phyloP scores from a whole-genome alignment of 768 basidiomycete genomes.

The Lyophyllum decastes region DNA sequence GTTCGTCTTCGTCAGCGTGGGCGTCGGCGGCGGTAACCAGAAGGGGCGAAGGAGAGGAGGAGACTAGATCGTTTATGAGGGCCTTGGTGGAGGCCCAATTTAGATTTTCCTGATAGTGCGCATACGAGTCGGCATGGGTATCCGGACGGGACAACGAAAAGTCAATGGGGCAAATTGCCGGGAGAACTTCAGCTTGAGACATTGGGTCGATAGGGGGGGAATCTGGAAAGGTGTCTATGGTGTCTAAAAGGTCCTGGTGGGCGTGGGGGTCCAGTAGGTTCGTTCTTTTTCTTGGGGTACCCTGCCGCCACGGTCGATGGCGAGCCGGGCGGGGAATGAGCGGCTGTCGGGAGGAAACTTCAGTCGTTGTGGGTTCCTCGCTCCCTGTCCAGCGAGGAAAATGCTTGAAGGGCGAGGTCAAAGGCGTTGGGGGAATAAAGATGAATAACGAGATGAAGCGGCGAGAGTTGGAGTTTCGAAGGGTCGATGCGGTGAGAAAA shows the following conservation, averaged over 20 bases:
- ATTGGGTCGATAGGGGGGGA: slow-evolving; percentile 38
- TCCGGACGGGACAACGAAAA: slow-evolving; percentile 24
- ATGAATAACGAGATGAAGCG: slow-evolving; percentile 10
- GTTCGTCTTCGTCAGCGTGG: slow-evolving; percentile 20
- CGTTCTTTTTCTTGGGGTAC: slow-evolving; percentile 8
- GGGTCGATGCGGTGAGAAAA: slow-evolving; percentile 12
- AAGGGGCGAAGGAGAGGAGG: slow-evolving; percentile 60
- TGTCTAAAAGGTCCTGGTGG: slow-evolving; percentile 23
- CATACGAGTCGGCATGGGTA: slow-evolving; percentile 19
- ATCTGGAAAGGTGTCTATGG: slow-evolving; percentile 25
- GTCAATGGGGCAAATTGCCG: slow-evolving; percentile 34
- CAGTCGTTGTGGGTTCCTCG: slow-evolving; percentile 69
- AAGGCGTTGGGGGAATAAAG: slow-evolving; percentile 19
- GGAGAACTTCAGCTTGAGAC: slow-evolving; percentile 59
- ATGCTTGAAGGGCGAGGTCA: slow-evolving; percentile 44
- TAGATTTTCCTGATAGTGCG: slow-evolving; percentile 27
- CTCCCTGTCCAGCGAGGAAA: slow-evolving; percentile 71
- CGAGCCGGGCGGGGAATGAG: slow-evolving; percentile 64
- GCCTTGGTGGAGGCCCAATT: slow-evolving; percentile 51
- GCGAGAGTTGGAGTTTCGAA: slow-evolving; percentile 11
- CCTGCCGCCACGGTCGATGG: slow-evolving; percentile 67
- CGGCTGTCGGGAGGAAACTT: slow-evolving; percentile 51
- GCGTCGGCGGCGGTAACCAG: slow-evolving; percentile 51
- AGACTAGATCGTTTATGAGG: slow-evolving; percentile 37
- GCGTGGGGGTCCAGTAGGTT: slow-evolving; percentile 12